These are phyloP conservation scores for Emiliania huxleyi DNA, from an alignment of 78 protist species.

Conservation along the genomic window DNA sequence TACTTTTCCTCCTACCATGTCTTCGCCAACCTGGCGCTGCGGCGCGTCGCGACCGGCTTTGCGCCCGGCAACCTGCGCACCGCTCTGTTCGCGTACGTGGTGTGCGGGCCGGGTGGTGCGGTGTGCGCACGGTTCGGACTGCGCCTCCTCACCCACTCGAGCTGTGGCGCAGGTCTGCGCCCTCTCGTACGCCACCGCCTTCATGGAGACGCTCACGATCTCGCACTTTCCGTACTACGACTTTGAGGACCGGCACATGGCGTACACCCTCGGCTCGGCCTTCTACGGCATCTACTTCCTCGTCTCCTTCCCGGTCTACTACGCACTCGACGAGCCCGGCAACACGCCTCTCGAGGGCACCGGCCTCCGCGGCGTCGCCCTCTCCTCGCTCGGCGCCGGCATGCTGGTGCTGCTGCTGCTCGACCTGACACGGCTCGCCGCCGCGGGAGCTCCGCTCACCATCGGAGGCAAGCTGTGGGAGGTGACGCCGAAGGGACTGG, in stretches of 20 bases:
- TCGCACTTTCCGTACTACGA: neutral
- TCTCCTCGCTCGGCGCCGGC: neutral
- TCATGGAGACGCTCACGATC: slow-evolving; percentile 26
- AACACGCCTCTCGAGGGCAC: neutral
- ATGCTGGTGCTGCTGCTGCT: slow-evolving; percentile 23
- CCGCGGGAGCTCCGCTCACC: neutral
- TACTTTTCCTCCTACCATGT: slow-evolving; percentile 2
- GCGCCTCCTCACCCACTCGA: too few species aligned
- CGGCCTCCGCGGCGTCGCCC: neutral
- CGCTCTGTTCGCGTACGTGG: neutral
- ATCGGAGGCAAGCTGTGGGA: neutral
- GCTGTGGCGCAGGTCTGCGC: too few species aligned
- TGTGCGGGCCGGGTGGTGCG: too few species aligned
- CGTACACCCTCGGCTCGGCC: slow-evolving; percentile 8
- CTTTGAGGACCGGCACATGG: neutral
- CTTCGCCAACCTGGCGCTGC: neutral
- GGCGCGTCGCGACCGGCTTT: neutral
- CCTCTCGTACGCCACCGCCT: neutral
- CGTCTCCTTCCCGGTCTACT: slow-evolving; percentile 4
- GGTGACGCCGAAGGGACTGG: too few species aligned
- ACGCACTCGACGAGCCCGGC: neutral
- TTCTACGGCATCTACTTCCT: slow-evolving; percentile 3
- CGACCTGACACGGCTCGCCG: neutral
- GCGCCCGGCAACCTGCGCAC: neutral
- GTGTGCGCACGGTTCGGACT: too few species aligned